Evolutionary conservation across 2,329 filamentous ascomycete species (phyloP), one percentile per base, ranked within the genome.

Genomic region (Xylariomycetidae sp.): DNA sequence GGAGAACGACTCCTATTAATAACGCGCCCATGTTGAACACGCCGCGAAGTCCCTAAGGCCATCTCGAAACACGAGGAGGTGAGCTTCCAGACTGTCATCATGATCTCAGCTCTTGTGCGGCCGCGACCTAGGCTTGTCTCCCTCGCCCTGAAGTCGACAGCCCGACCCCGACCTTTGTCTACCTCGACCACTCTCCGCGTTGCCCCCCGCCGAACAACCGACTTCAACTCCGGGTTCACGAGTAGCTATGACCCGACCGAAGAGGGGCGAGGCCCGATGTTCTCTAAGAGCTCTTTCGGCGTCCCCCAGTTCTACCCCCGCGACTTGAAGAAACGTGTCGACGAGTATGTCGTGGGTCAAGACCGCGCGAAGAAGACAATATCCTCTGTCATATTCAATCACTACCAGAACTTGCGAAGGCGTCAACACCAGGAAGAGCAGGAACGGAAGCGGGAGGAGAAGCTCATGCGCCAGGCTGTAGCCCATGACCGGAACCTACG

Each of bases 301-400:
- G 74, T 79, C 12, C 74, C 76, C 3, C 67, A 73, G 32, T 77
- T 81, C 54, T 82, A 81, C 34, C 77, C 77, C 2, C 67, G 73
- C 37, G 71, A 78, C 48, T 70, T 98, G 49, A 95, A 96, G 67
- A 79, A 86, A 53, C 84, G 92, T 51, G 78, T 96, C 19, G 92
- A 98, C 57, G 85, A 92, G 54, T 98, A 93, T 57, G 90, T 98
- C 2, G 90, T 98, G 4, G 92, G 90, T 25, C 92, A 98, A 60
- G 87, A 95, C 46, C 79, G 87, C 39, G 88, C 92, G 12, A 92
- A 98, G 70, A 93, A 94, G 60, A 85, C 89, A 10, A 79, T 96
- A 43, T 92, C 87, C 44, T 82, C 90, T 4, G 88, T 90, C 6
- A 85, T 98, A 18, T 95, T 94, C 65, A 95, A 96, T 54, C 92